phyloP scores from a whole-genome alignment of 2,329 filamentous ascomycete genomes.

The Talaromyces sp. region DNA sequence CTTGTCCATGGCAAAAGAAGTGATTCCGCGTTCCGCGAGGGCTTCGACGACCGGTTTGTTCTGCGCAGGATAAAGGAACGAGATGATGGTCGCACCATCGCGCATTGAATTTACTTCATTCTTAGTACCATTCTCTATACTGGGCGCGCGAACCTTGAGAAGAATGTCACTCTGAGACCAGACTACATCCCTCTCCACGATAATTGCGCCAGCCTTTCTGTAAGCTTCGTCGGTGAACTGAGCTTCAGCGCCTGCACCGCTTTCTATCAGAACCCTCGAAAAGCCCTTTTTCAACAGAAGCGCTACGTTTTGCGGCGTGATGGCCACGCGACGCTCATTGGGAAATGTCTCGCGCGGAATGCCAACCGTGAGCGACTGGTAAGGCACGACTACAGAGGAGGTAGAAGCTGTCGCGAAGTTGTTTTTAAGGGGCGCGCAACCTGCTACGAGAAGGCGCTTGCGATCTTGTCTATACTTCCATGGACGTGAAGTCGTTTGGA shows the following conservation, averaged over 20 bases:
- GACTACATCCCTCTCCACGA: conserved; percentile 66
- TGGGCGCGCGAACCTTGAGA: conserved; percentile 77
- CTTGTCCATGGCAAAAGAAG: conserved; percentile 87
- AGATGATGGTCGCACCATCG: conserved; percentile 71
- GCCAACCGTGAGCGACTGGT: conserved; percentile 70
- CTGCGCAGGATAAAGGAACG: conserved; percentile 77
- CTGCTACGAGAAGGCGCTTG: neutral
- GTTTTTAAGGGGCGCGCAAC: neutral
- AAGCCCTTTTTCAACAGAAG: conserved; percentile 84
- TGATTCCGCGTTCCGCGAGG: conserved; percentile 67
- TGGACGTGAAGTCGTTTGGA: conserved; percentile 1
- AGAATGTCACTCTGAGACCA: conserved; percentile 76
- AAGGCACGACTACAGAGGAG: conserved; percentile 49
- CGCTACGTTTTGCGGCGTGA: conserved; percentile 79
- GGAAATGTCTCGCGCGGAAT: conserved; percentile 75
- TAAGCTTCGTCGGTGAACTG: conserved; percentile 77
- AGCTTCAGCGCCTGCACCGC: conserved; percentile 72
- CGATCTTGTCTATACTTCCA: neutral
- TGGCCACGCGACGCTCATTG: conserved; percentile 76
- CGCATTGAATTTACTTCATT: conserved; percentile 67
- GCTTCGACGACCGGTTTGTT: conserved; percentile 73
- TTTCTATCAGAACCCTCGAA: conserved; percentile 70
- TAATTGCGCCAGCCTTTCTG: conserved; percentile 70
- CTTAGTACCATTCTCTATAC: conserved; percentile 49
- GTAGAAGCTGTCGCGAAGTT: conserved; percentile 14